Base-by-base conservation (phyloP, 2,329 filamentous ascomycete genomes). In the Venturia effusa region DNA sequence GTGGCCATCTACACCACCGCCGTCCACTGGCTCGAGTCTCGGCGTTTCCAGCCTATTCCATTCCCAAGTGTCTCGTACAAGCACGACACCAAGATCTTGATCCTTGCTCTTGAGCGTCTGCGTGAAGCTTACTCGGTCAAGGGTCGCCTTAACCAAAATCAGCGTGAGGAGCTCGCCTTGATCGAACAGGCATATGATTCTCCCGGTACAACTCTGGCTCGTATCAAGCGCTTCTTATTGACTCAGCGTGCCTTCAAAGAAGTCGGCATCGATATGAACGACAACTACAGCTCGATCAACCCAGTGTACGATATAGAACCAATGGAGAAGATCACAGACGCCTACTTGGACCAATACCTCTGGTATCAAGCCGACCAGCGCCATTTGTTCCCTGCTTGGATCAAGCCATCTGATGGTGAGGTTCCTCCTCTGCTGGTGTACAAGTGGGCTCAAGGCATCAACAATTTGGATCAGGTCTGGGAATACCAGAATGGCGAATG, bases 31-130 rank as follows among this genome's bases (percentile, higher is more conserved):
- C 82, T 99, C 1, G 94, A 99, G 77, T 97, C 94, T 19, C 86
- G 95, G 69, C 99, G 99, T 76, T 99, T 97, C 74, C 96, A 95
- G 45, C 95, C 94, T 0, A 99, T 99, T 70, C 95, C 95, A 0
- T 99, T 99, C 82, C 94, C 94, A 0, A 96, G 92, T 74, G 94
- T 99, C 48, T 97, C 93, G 1, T 99, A 99, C 82, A 99, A 99
- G 80, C 94, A 99, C 72, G 94, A 99, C 76, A 99, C 94, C 61
- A 99, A 99, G 79, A 99, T 99, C 68, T 81, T 99, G 57, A 99
- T 99, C 69, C 82, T 99, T 66, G 94, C 94, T 0, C 82, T 99
- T 24, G 94, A 99, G 78, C 87, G 94, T 66, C 80, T 99, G 60
- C 86, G 94, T 66, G 94, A 99, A 75, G 90, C 94, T 11, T 99